These are phyloP conservation scores for Gremmenia infestans DNA, from an alignment of 2,329 filamentous ascomycete species.

Conservation along the genomic window DNA sequence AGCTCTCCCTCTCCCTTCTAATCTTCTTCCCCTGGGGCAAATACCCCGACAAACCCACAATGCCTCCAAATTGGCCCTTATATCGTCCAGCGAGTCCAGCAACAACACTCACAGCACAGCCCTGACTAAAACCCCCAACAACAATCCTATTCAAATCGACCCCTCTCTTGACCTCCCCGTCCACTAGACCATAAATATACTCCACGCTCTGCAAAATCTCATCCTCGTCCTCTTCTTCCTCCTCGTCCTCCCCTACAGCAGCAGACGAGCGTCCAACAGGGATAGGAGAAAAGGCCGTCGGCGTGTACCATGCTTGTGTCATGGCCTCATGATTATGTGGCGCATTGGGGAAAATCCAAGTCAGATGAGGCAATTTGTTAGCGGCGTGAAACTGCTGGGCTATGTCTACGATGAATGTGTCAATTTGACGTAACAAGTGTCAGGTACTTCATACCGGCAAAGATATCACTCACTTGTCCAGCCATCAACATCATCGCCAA, in stretches of 20 bases:
- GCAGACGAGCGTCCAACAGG: constrained; percentile 23
- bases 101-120: constrained; percentile 77
- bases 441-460: no score
- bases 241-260: constrained; percentile 35
- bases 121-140: constrained; percentile 79
- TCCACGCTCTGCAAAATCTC: constrained; percentile 66
- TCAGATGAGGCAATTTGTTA: constrained; percentile 42
- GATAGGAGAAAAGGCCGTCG: constrained; percentile 36
- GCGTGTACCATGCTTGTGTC: constrained; percentile 43
- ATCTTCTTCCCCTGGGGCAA: constrained; percentile 39
- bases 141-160: constrained; percentile 77
- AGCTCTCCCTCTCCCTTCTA: constrained; percentile 34
- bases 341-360: constrained; percentile 47
- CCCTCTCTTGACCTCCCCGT: constrained; percentile 70
- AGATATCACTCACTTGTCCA: constrained; percentile 50
- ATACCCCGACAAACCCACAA: constrained; percentile 69
- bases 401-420: constrained; percentile 30
- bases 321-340: constrained; percentile 41
- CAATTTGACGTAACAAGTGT: background rate
- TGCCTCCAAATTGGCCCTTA: constrained; percentile 66
- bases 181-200: constrained; percentile 72
- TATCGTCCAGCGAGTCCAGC: constrained; percentile 55
- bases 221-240: constrained; percentile 46
- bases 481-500: constrained; percentile 74
- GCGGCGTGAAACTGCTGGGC: constrained; percentile 44